Evolutionary conservation across 2,329 filamentous ascomycete species (phyloP).

Genomic region (Trichoderma endophyticum): DNA sequence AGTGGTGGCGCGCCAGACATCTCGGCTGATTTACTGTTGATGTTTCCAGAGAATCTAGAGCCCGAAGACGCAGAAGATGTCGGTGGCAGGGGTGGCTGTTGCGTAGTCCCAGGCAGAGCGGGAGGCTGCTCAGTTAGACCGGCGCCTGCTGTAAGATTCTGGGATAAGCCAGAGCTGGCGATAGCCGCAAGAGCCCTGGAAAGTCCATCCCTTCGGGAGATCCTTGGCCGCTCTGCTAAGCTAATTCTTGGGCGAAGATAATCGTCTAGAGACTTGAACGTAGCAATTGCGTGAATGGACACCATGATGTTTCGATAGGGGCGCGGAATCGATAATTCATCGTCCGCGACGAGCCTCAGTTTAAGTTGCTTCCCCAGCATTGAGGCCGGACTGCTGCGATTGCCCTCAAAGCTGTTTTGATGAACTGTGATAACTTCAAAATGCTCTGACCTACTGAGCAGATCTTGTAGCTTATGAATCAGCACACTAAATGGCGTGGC

Average conservation of each 20-base stretch:
- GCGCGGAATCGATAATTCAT: constrained; percentile 83
- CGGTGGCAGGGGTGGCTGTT: constrained; percentile 33
- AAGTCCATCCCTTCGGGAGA: constrained; percentile 61
- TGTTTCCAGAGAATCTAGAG: constrained; percentile 44
- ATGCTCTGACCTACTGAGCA: constrained; percentile 94
- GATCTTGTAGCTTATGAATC: constrained; percentile 90
- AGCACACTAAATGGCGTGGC: constrained; percentile 85
- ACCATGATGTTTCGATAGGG: constrained; percentile 95
- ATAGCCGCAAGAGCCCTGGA: constrained; percentile 71
- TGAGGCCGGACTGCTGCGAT: constrained; percentile 83
- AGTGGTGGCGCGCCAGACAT: constrained; percentile 43
- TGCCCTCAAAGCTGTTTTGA: constrained; percentile 85
- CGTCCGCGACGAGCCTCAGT: constrained; percentile 82
- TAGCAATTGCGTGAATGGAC: constrained; percentile 96
- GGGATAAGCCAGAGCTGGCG: constrained; percentile 65
- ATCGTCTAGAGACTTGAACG: constrained; percentile 94
- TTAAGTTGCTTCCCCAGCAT: constrained; percentile 97
- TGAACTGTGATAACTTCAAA: constrained; percentile 97
- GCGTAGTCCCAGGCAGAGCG: constrained; percentile 35
- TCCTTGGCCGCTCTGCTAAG: constrained; percentile 66
- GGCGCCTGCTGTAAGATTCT: constrained; percentile 44
- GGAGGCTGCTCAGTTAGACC: constrained; percentile 47
- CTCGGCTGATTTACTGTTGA: constrained; percentile 47
- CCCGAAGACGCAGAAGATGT: constrained; percentile 40
- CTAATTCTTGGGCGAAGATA: constrained; percentile 89